Percentiles rank a stretch among this genome's conserved stretches.
phyloP scores from a whole-genome alignment of 2,329 filamentous ascomycete genomes.

The Annulohypoxylon truncatum region DNA sequence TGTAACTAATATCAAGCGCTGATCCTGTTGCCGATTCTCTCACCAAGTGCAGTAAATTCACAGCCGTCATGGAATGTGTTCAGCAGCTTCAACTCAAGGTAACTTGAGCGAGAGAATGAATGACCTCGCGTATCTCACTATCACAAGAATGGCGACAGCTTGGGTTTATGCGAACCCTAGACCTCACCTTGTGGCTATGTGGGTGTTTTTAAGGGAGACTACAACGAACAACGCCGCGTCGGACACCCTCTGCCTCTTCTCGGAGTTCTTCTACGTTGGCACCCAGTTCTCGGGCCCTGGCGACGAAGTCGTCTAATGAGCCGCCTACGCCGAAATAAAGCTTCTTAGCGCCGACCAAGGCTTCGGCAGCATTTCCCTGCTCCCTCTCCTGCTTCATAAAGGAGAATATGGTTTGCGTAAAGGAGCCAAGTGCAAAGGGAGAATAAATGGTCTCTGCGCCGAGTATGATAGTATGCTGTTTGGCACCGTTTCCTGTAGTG shows the following conservation, averaged over 20 bases:
- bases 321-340: slow-evolving; percentile 89
- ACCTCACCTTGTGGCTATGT: not conserved
- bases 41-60: not conserved
- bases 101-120: not conserved
- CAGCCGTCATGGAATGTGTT: not conserved
- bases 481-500: slow-evolving; percentile 43
- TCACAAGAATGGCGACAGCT: not conserved
- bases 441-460: slow-evolving; percentile 89
- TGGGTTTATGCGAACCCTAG: not conserved
- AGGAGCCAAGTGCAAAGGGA: slow-evolving; percentile 74
- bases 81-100: not conserved
- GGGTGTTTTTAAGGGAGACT: slow-evolving; percentile 47
- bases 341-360: slow-evolving; percentile 79
- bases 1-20: not conserved
- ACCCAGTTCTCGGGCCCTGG: slow-evolving; percentile 62
- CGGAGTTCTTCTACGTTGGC: slow-evolving; percentile 62
- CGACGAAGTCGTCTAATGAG: slow-evolving; percentile 79
- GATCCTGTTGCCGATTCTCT: not conserved
- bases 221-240: slow-evolving; percentile 69
- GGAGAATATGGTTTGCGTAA: slow-evolving; percentile 73
- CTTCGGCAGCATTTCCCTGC: slow-evolving; percentile 61
- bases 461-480: slow-evolving; percentile 66
- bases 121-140: not conserved
- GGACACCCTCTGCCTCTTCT: slow-evolving; percentile 71
- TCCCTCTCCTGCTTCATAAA: slow-evolving; percentile 55